phyloP scores from a whole-genome alignment of 768 basidiomycete genomes.

The Boletellus emodensis region DNA sequence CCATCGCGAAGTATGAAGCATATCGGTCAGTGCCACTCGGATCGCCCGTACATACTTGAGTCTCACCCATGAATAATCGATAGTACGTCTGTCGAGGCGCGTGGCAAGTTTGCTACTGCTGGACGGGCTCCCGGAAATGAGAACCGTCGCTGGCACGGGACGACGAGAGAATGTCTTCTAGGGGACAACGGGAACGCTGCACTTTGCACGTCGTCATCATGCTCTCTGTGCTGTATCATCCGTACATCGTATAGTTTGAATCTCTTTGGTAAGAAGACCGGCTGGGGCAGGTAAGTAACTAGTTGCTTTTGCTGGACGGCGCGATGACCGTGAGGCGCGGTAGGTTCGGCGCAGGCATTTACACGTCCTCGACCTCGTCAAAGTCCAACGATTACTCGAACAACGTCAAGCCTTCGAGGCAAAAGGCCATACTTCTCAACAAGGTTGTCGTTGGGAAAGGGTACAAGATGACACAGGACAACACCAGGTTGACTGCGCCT shows the following conservation, averaged over 20 bases:
- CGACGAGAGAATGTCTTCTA: slow-evolving; percentile 57
- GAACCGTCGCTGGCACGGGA: slow-evolving; percentile 75
- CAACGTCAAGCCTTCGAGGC: slow-evolving; percentile 49
- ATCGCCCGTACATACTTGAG: neutral
- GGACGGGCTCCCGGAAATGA: slow-evolving; percentile 65
- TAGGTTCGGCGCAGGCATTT: slow-evolving; percentile 69
- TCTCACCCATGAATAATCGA: slow-evolving; percentile 1
- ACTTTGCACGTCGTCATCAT: slow-evolving; percentile 49
- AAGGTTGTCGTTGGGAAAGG: slow-evolving; percentile 72
- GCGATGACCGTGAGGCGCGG: slow-evolving; percentile 3
- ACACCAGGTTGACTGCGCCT: slow-evolving; percentile 49
- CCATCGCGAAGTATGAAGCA: slow-evolving; percentile 53
- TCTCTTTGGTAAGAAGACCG: slow-evolving; percentile 64
- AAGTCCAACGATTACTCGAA: slow-evolving; percentile 74
- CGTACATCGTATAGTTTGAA: slow-evolving; percentile 60
- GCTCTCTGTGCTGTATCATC: slow-evolving; percentile 62
- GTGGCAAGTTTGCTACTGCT: slow-evolving; percentile 51
- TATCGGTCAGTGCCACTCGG: slow-evolving; percentile 45
- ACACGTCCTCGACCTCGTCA: slow-evolving; percentile 76
- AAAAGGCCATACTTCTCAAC: slow-evolving; percentile 68
- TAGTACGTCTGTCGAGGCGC: slow-evolving; percentile 54
- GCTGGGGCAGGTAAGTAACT: slow-evolving; percentile 57
- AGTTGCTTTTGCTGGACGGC: neutral
- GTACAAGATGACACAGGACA: slow-evolving; percentile 60
- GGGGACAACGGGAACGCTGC: slow-evolving; percentile 57